Conservation (phyloP, 164 flowering plant genomes). For the Macadamia tetraphylla region DNA sequence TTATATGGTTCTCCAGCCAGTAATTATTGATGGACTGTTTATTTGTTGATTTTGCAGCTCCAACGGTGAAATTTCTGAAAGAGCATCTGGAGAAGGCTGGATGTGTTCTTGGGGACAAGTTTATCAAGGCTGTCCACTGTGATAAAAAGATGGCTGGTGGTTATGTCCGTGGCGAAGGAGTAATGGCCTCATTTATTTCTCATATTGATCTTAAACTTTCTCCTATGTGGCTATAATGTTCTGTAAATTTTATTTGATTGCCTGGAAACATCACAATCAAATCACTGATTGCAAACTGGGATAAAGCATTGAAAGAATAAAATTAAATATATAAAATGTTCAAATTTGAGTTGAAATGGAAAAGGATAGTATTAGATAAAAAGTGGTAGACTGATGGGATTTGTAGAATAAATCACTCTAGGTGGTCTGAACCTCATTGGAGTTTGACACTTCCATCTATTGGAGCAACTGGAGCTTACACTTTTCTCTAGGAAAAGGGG, state of each 20-base stretch:
- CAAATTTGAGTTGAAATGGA: not conserved
- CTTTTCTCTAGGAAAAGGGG: no score
- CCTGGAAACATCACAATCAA: no score
- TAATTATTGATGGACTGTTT: not conserved
- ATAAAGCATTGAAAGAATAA: no score
- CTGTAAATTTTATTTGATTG: not conserved
- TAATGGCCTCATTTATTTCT: constrained; percentile 13
- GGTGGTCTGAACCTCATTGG: no score
- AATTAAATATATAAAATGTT: no score
- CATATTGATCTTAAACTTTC: not conserved
- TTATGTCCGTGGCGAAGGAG: constrained; percentile 72
- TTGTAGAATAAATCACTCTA: no score
- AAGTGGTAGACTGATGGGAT: not conserved
- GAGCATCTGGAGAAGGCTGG: constrained; percentile 81
- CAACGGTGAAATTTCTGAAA: constrained; percentile 70
- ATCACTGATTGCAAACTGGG: no score
- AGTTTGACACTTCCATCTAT: no score
- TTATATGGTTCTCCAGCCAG: no score
- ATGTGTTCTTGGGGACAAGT: constrained; percentile 49
- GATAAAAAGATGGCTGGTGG: constrained; percentile 49
- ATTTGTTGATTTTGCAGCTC: constrained; percentile 36
- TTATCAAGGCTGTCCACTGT: constrained; percentile 71
- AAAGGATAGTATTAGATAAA: not conserved
- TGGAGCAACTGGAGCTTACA: no score
- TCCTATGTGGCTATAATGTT: not conserved